A percentile compares a stretch with the other conserved stretches of the same genome.
These are phyloP conservation scores for Candida ortonii DNA, from an alignment of 805 yeast species.

Conservation along the genomic window DNA sequence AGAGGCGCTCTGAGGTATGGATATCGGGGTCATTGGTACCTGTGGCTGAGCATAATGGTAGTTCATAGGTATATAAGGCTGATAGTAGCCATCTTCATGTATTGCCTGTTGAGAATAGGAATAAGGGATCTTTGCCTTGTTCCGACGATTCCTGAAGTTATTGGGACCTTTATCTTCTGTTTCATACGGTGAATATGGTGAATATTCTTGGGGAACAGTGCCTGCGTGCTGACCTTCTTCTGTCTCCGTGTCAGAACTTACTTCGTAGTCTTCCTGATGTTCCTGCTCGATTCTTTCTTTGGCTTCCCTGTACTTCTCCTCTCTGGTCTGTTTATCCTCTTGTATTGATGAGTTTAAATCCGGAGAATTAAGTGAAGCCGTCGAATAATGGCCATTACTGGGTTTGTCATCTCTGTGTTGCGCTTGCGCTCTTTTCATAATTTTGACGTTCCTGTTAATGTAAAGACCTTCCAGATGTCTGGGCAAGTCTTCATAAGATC, in stretches of 20 bases:
- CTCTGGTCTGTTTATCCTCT: conserved; percentile 38
- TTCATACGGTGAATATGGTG: conserved; percentile 8
- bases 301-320: conserved; percentile 41
- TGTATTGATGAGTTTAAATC: conserved; percentile 23
- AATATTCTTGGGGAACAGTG: too few species aligned
- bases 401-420: conserved; percentile 1
- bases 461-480: conserved; percentile 5
- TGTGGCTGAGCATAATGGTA: conserved; percentile 9
- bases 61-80: conserved; percentile 15
- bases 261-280: conserved; percentile 27
- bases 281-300: conserved; percentile 35
- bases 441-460: conserved; percentile 11
- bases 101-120: conserved; percentile 4
- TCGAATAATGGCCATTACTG: conserved; percentile 8
- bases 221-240: neutral
- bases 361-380: conserved; percentile 1
- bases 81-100: conserved; percentile 17
- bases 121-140: conserved; percentile 3
- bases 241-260: neutral
- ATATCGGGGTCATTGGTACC: neutral
- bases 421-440: conserved; percentile 15
- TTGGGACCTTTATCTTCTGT: conserved; percentile 18
- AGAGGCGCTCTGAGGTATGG: neutral
- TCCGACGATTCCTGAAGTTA: conserved; percentile 5
- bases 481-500: too few species aligned